phyloP scores from a whole-genome alignment of 164 flowering plant genomes.

The Brasenia schreberi region DNA sequence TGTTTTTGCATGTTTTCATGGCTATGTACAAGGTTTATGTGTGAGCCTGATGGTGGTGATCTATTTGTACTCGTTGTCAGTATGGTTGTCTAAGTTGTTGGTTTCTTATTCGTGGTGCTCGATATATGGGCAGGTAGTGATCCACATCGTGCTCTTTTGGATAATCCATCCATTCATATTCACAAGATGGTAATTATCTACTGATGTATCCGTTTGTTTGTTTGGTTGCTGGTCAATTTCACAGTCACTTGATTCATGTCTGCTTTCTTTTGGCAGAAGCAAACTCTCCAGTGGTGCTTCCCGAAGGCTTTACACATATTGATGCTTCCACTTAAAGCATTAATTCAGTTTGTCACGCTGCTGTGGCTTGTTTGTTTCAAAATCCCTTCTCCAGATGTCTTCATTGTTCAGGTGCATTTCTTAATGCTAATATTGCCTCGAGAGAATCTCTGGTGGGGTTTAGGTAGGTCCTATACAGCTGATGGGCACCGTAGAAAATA shows the following conservation, averaged over 20 bases:
- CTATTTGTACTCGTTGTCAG: too few relatives aligned
- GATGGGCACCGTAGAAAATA: too few relatives aligned
- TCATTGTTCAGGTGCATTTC: conserved; percentile 72
- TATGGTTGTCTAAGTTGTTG: not conserved
- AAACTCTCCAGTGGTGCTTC: conserved; percentile 22
- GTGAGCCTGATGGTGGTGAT: too few relatives aligned
- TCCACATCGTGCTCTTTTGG: conserved; percentile 58
- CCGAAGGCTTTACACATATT: conserved; percentile 45
- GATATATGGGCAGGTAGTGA: conserved; percentile 11
- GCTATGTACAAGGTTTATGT: too few relatives aligned
- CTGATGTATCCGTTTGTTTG: not conserved
- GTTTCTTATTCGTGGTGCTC: not conserved
- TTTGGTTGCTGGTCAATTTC: not conserved
- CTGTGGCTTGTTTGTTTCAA: conserved; percentile 73
- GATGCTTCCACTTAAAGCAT: conserved; percentile 61
- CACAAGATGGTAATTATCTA: conserved; percentile 58
- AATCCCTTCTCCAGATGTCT: conserved; percentile 77
- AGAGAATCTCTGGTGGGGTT: too few relatives aligned
- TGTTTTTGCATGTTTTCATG: too few relatives aligned
- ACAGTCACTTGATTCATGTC: not conserved
- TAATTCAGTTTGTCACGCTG: conserved; percentile 65
- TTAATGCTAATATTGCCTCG: not conserved
- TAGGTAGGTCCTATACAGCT: too few relatives aligned
- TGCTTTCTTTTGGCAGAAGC: conserved; percentile 33
- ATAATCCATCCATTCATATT: conserved; percentile 55